A percentile compares a stretch with the other conserved stretches of the same genome.
These are phyloP conservation scores for Cercospora brassicicola DNA, from an alignment of 2,329 filamentous ascomycete species.

Conservation along the genomic window DNA sequence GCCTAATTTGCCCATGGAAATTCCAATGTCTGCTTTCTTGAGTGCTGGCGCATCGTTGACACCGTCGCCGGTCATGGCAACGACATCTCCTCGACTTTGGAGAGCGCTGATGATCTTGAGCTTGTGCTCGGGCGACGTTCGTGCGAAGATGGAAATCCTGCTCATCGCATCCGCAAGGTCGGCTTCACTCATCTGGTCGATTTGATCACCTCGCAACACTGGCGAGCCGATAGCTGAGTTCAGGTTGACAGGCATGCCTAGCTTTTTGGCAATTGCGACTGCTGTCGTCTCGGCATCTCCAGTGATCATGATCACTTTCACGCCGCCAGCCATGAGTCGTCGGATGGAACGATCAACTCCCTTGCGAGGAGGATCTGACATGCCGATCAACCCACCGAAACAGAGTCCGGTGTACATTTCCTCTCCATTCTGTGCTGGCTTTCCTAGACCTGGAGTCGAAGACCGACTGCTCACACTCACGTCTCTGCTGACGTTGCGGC, in stretches of 20 bases:
- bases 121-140: conserved; percentile 96
- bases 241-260: conserved; percentile 84
- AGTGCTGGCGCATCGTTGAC: conserved; percentile 96
- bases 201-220: conserved; percentile 83
- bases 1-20: conserved; percentile 91
- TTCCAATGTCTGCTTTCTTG: conserved; percentile 96
- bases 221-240: conserved; percentile 61
- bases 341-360: conserved; percentile 87
- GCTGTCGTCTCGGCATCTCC: conserved; percentile 95
- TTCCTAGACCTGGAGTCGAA: conserved; percentile 21
- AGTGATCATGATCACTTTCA: conserved; percentile 98
- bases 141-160: conserved; percentile 89
- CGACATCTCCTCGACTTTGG: conserved; percentile 89
- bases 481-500: conserved; percentile 25
- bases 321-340: conserved; percentile 86
- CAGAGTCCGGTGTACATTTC: conserved; percentile 79
- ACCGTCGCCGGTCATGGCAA: conserved; percentile 98
- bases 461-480: conserved; percentile 27
- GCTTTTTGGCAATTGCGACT: conserved; percentile 85
- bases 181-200: conserved; percentile 86
- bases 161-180: conserved; percentile 83
- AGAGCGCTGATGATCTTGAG: conserved; percentile 93
- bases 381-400: conserved; percentile 90
- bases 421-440: conserved; percentile 46
- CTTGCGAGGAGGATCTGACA: conserved; percentile 92